These are phyloP conservation scores for Aechmea fasciata DNA, from an alignment of 176 grass and related monocot species.

Conservation along the genomic window DNA sequence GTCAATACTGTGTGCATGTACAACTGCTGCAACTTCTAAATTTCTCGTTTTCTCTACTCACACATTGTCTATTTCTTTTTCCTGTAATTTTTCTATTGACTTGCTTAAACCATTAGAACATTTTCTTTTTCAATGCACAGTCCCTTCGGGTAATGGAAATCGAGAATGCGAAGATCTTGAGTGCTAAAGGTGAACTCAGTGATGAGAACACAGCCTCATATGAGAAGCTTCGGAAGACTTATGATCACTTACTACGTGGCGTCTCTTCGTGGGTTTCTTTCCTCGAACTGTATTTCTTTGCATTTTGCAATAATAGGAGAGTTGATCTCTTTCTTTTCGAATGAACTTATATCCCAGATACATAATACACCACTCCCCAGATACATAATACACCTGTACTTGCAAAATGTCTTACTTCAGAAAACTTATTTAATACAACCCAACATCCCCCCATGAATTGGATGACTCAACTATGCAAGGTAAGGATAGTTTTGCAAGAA, in stretches of 20 bases:
- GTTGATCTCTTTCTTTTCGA: background rate
- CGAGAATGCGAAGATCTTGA: conserved; percentile 89
- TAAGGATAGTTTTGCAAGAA: too few species aligned
- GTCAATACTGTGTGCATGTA: background rate
- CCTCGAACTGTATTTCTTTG: background rate
- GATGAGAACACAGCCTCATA: conserved; percentile 84
- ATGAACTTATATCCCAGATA: too few species aligned
- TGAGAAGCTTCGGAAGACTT: conserved; percentile 92
- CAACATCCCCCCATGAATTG: too few species aligned
- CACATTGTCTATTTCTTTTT: background rate
- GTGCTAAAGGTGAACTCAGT: conserved; percentile 91
- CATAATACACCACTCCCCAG: too few species aligned
- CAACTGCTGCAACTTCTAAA: too few species aligned
- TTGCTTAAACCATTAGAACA: conserved; percentile 9
- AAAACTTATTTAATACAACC: too few species aligned
- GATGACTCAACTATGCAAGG: too few species aligned
- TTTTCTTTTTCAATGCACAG: conserved; percentile 27
- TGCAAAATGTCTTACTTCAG: too few species aligned
- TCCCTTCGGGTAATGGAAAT: conserved; percentile 83
- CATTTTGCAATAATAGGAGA: background rate
- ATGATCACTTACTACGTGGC: conserved; percentile 86
- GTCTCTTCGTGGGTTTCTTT: conserved; percentile 77
- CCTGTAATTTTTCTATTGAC: conserved; percentile 18
- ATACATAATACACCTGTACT: too few species aligned
- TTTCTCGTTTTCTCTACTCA: background rate